Conservation (phyloP, 306 rosid species). For the Acacia crassicarpa region DNA sequence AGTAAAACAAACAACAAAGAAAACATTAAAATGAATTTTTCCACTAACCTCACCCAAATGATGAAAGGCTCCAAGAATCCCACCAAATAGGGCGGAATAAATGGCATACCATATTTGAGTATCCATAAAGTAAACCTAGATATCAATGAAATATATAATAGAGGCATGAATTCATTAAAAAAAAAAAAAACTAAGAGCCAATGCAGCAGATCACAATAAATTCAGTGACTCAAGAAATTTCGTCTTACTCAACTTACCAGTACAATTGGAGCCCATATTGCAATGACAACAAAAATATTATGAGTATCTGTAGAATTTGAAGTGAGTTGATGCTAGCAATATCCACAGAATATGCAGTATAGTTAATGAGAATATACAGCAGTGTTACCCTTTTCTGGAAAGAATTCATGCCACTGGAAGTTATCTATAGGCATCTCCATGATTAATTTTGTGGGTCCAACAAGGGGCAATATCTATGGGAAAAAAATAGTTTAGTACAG, state of each 20-base stretch:
- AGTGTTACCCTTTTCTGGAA: slow-evolving; percentile 75
- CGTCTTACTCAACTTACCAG: slow-evolving; percentile 58
- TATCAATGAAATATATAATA: slow-evolving; percentile 32
- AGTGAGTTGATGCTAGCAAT: slow-evolving; percentile 32
- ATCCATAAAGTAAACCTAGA: slow-evolving; percentile 96
- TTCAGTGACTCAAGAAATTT: slow-evolving; percentile 22
- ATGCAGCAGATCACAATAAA: slow-evolving; percentile 24
- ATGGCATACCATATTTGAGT: slow-evolving; percentile 99
- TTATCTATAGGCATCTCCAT: slow-evolving; percentile 66
- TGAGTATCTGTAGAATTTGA: slow-evolving; percentile 55
- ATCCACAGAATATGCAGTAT: slow-evolving; percentile 16
- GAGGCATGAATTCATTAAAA: slow-evolving; percentile 9
- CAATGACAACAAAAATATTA: slow-evolving; percentile 63
- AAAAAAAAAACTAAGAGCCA: slow-evolving; percentile 16
- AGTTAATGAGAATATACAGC: slow-evolving; percentile 25
- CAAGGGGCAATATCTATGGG: slow-evolving; percentile 71
- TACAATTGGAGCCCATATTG: slow-evolving; percentile 95
- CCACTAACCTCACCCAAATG: slow-evolving; percentile 98
- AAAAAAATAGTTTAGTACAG: slow-evolving; percentile 34
- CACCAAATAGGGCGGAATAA: slow-evolving; percentile 89
- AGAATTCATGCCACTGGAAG: slow-evolving; percentile 96
- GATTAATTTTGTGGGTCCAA: slow-evolving; percentile 83
- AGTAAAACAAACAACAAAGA: neutral
- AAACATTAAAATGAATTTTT: slow-evolving; percentile 15
- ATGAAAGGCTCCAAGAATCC: slow-evolving; percentile 93